Base-by-base conservation (phyloP, 495 filamentous ascomycete species). In the Hamigera avellanea region DNA sequence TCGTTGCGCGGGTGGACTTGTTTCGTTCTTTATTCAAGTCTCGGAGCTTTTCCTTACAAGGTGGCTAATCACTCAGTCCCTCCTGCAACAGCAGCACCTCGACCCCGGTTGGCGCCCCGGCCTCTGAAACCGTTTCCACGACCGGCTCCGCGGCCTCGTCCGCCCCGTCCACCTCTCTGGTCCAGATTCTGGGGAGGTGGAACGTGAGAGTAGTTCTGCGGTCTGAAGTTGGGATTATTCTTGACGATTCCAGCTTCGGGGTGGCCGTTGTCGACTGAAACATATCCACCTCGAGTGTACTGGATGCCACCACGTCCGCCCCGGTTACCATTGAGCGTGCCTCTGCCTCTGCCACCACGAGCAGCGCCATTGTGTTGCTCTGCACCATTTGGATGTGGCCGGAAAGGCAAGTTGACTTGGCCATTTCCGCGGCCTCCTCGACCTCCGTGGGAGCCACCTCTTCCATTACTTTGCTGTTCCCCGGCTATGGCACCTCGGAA, bases 131-230 rank as follows among this genome's bases (percentile, higher is more conserved):
- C 48, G 32, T 52, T 47, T n/a, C 45, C 55, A 37, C 53, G 54
- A 18, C 19, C 19, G n/a, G 42, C 16, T 17, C 19, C 35, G 8
- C 32, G 37, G 28, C 42, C 13, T 5, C 73, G 64, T 16, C 75
- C 61, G 6, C 76, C 61, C 12, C 78, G 62, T 32, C 77, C 64
- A 35, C 72, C 57, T n/a, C 76, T 57, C 15, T 60, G 56, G 42
- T 87, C 73, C 21, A 91, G 45, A 25, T 43, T 72, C 18, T 81
- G 56, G 0, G 89, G 89, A 4, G 91, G 91, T 3, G 91, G 86
- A 7, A 89, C 83, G 35, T 75, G 75, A 23, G 67, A 66, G 48
- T 91, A 93, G 37, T 58, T 65, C 45, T 75, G 68, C 17, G 73
- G 72, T 17, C 61, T 62, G 56, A 75, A 77, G 36, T 66, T 56